Evolutionary conservation across 2,329 filamentous ascomycete genomes (phyloP), one percentile per base, ranked within the genome.

Genomic region (Colletotrichum limetticola): DNA sequence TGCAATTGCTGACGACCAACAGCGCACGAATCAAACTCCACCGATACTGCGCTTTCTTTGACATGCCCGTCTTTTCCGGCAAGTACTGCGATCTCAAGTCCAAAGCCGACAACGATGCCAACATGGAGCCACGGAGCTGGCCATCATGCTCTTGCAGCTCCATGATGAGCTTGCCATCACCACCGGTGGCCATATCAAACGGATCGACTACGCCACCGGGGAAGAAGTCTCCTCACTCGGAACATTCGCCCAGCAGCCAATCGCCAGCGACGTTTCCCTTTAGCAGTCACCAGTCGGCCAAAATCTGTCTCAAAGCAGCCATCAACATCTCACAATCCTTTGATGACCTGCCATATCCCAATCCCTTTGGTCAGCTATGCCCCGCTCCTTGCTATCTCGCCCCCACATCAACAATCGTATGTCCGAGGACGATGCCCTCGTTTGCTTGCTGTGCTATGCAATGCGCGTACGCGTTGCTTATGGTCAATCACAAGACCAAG

Each of bases 1-100:
- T 22, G 32, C 22, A 8, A 16, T 2, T 63, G 28, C 69, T 74
- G 32, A 64, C 49, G 3, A n/a, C 28, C 12, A 30, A 37, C 59
- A 88, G 86, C 77, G 86, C 86, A 12, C 80, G 86, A 16, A 87
- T 88, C 74, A 88, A 88, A 75, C 76, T 88, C 3, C 86, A 89
- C 74, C 83, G 87, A 1, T 88, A 87, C 76, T 84, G 83, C 73
- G 87, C 87, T 9, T 89, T 89, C 77, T 85, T 82, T 57, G 86
- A 88, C 74, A 78, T 84, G 6, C 86, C 86, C 2, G 81, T 88
- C 24, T 89, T 89, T 76, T 80, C 82, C 0, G 82, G 82, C 32
- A 86, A 85, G 67, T 84, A 88, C 74, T 89, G 86, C 77, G 86
- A 88, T 69, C 81, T 88, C 16, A 80, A 81, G 67, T 79, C 80